Evolutionary conservation across 192 early-diverging fungal genomes (phyloP), one percentile per base, ranked within the genome.

Genomic region (Funneliformis mosseae): DNA sequence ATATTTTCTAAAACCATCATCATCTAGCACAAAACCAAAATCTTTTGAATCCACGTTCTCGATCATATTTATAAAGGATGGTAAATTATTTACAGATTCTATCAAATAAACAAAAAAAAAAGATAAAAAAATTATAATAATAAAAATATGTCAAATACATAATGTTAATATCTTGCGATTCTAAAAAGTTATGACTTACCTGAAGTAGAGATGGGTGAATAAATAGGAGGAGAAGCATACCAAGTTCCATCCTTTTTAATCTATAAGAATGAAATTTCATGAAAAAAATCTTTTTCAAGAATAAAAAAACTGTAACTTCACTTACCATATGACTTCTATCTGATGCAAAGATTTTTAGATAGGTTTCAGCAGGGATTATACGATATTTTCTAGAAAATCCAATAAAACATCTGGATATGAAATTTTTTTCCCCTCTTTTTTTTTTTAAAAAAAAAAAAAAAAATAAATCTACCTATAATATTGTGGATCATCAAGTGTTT

Each of bases 241-340:
- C 74, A 75, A 23, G 46, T 59, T 59, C 74, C 74, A 59, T 75
- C 74, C 4, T 75, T 25, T 41, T 75, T 9, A 28, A 75, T 59
- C 50, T 75, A 59, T 18, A 16, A 70, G 14, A 42, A 9, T 16
- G 7, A 69, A 39, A 38, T 41, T 38, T 69, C 9, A 16, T 69
- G 38, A 41, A 41, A 16, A 69, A 7, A 33, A 63, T n/a, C n/a
- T n/a, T n/a, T n/a, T n/a, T n/a, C n/a, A n/a, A n/a, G n/a, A n/a
- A n/a, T n/a, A n/a, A n/a, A n/a, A n/a, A n/a, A n/a, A n/a, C n/a
- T n/a, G n/a, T n/a, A n/a, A n/a, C n/a, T n/a, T n/a, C n/a, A 62
- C 74, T n/a, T 45, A 78, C 77, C 77, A 78, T 78, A 48, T 78
- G 77, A 46, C 42, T 48, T 64, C 77, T 33, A 68, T 78, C 64